Percentiles rank a stretch among this genome's conserved stretches.
Conservation (phyloP, 495 filamentous ascomycete species). For the Neurospora pannonica region DNA sequence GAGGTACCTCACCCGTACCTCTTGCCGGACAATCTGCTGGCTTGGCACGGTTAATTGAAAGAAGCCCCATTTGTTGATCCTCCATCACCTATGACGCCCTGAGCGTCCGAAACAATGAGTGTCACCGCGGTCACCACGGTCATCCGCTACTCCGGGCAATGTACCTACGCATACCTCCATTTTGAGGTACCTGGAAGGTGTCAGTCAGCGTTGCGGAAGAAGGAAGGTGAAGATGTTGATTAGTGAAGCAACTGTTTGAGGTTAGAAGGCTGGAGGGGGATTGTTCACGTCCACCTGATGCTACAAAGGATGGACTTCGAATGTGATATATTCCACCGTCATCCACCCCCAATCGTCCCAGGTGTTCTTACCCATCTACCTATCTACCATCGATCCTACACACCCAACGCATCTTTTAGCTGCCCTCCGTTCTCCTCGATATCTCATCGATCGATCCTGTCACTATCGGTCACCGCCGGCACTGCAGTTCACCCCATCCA, state of each 20-base stretch:
- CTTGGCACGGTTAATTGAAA: neutral
- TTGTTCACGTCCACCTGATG: neutral
- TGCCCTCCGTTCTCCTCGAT: neutral
- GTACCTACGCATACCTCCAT: neutral
- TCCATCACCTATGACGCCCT: neutral
- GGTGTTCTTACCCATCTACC: neutral
- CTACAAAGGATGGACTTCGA: neutral
- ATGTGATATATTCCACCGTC: neutral
- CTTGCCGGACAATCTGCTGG: neutral
- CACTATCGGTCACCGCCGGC: neutral
- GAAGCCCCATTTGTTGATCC: neutral
- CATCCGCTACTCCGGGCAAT: neutral
- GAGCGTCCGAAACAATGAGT: neutral
- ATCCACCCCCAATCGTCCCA: neutral
- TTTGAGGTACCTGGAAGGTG: neutral
- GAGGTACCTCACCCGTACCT: neutral
- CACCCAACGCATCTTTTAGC: neutral
- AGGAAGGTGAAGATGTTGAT: neutral
- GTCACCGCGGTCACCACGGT: neutral
- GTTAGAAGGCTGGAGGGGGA: neutral
- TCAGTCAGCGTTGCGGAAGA: neutral
- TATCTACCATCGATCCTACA: neutral
- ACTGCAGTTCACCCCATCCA: neutral
- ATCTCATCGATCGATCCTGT: neutral
- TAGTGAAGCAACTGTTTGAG: neutral